These are phyloP conservation scores for Trichoderma erinaceum DNA, from an alignment of 495 filamentous ascomycete genomes.

Conservation along the genomic window DNA sequence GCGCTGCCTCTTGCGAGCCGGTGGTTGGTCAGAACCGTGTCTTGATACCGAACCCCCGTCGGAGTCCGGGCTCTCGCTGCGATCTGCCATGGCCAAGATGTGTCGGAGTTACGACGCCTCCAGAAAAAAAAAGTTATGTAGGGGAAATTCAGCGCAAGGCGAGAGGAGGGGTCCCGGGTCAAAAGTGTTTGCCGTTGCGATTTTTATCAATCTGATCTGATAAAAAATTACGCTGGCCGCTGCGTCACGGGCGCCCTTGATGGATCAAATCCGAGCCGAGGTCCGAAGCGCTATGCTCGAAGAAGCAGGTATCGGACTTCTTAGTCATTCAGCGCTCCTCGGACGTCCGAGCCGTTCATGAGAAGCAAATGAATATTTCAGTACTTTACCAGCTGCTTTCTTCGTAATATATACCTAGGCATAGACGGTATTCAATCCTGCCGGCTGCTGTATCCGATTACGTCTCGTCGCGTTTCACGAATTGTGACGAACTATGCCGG, in stretches of 20 bases:
- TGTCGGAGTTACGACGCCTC: slow-evolving; percentile 14
- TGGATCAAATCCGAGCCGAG: not conserved
- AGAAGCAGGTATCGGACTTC: not conserved
- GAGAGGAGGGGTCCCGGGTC: slow-evolving; percentile 6
- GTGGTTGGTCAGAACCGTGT: slow-evolving; percentile 20
- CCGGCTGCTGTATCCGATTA: too few species aligned
- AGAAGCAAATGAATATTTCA: not conserved
- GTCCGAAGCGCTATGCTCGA: not conserved
- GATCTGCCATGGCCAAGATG: slow-evolving; percentile 1
- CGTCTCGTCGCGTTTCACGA: too few species aligned
- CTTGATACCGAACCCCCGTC: not conserved
- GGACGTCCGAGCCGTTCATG: not conserved
- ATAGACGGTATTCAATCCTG: too few species aligned
- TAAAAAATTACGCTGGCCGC: not conserved
- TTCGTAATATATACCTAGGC: too few species aligned
- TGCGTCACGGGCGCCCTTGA: not conserved
- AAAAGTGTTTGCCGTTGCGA: not conserved
- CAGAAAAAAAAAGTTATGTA: not conserved
- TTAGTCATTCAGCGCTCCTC: not conserved
- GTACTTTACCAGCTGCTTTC: not conserved
- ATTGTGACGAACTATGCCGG: too few species aligned
- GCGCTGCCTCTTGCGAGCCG: slow-evolving; percentile 42
- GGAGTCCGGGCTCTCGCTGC: slow-evolving; percentile 16
- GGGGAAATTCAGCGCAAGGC: not conserved
- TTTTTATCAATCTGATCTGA: slow-evolving; percentile 16